A percentile compares a stretch with the other conserved stretches of the same genome.
Conservation (phyloP, 208 protist species). For the Herpetomonas samuelpessoai region DNA sequence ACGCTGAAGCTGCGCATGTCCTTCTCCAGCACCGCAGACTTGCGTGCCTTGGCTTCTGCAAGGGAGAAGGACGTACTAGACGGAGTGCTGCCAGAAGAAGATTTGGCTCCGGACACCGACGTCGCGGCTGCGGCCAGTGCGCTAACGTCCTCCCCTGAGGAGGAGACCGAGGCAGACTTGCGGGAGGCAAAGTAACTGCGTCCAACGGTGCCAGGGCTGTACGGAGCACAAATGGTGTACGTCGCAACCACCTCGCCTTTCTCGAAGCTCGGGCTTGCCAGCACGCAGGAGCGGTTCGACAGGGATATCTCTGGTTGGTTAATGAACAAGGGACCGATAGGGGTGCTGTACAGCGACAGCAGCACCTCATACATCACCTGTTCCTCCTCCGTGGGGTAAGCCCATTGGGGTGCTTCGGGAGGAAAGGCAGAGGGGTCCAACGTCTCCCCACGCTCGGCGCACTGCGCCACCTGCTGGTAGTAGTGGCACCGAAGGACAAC, state of each 20-base stretch:
- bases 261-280: constrained; percentile 60
- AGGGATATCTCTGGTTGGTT: constrained; percentile 73
- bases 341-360: constrained; percentile 36
- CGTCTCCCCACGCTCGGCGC: neutral
- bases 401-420: neutral
- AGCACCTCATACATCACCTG: constrained; percentile 47
- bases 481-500: neutral
- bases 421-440: neutral
- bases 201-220: constrained; percentile 66
- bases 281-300: constrained; percentile 69
- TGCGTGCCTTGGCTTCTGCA: neutral
- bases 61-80: neutral
- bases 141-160: neutral
- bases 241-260: constrained; percentile 50
- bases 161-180: neutral
- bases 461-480: neutral
- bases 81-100: neutral
- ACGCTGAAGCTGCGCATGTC: constrained; percentile 14
- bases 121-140: neutral
- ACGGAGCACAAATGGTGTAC: constrained; percentile 42
- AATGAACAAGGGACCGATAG: constrained; percentile 53
- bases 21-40: constrained; percentile 3
- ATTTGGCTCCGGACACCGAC: too few species aligned
- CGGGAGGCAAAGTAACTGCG: constrained; percentile 49
- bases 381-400: constrained; percentile 24